These are phyloP conservation scores for Diaporthe batatas DNA, from an alignment of 2,329 filamentous ascomycete genomes.

Conservation along the genomic window DNA sequence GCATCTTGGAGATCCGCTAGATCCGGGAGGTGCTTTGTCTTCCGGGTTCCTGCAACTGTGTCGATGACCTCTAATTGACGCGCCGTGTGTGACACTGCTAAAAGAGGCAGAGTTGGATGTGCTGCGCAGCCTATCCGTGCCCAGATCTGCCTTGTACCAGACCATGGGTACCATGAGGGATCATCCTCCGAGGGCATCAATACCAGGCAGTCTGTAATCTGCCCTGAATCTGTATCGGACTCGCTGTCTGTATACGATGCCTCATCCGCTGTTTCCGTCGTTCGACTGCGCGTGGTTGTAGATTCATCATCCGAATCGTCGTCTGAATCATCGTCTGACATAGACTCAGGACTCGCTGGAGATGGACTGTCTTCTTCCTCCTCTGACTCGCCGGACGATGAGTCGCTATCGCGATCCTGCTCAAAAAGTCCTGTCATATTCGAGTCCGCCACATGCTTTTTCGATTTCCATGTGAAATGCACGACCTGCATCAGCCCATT, in stretches of 20 bases:
- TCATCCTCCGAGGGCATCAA: not conserved
- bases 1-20: not conserved
- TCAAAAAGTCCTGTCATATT: not conserved
- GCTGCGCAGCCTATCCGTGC: not conserved
- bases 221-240: not conserved
- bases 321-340: not conserved
- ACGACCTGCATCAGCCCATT: not conserved
- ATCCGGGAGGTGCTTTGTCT: conserved; percentile 6
- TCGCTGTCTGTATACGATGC: not conserved
- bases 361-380: not conserved
- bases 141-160: not conserved
- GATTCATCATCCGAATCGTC: not conserved
- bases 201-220: not conserved
- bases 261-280: not conserved
- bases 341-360: not conserved
- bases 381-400: not conserved
- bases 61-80: conserved; percentile 12
- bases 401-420: not conserved
- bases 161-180: conserved; percentile 5
- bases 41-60: not conserved
- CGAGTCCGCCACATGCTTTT: not conserved
- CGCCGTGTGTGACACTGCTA: not conserved
- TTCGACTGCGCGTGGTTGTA: no score
- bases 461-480: conserved; percentile 4
- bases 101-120: not conserved